Conservation (phyloP, 805 yeast species). For the Isabelozyma heimii region DNA sequence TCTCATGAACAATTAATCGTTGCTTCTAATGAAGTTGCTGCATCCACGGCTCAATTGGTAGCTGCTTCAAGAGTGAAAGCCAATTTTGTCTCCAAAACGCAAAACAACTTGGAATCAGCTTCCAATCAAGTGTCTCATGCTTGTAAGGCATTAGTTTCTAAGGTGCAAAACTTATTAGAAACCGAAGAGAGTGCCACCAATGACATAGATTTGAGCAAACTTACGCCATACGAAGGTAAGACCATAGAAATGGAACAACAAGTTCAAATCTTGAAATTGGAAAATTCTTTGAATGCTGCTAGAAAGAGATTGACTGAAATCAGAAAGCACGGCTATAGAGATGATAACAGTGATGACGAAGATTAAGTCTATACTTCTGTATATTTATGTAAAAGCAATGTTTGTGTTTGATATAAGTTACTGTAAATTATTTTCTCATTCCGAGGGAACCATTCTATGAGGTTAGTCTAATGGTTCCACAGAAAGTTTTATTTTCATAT, state of each 20-base stretch:
- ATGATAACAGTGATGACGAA: constrained; percentile 55
- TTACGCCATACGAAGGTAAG: constrained; percentile 76
- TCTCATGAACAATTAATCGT: constrained; percentile 83
- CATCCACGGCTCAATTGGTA: constrained; percentile 88
- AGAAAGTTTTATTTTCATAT: too few relatives aligned
- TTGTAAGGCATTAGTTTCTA: constrained; percentile 66
- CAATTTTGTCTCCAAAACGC: constrained; percentile 70
- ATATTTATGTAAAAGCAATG: not conserved
- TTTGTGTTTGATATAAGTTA: not conserved
- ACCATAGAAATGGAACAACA: constrained; percentile 91
- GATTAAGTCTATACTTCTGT: too few relatives aligned
- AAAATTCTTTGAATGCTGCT: constrained; percentile 67
- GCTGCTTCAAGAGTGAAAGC: constrained; percentile 90
- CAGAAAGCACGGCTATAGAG: constrained; percentile 72
- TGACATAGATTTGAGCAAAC: constrained; percentile 61
- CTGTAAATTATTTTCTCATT: too few relatives aligned
- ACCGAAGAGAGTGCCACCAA: constrained; percentile 30
- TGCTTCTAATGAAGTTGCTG: constrained; percentile 88
- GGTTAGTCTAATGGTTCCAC: too few relatives aligned
- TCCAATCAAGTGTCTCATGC: constrained; percentile 71
- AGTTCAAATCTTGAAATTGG: constrained; percentile 81
- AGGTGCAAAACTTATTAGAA: constrained; percentile 61
- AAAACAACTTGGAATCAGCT: constrained; percentile 67
- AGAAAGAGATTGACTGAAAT: constrained; percentile 83
- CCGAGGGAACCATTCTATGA: too few relatives aligned